Conservation (phyloP, 139 green algal species). For the Chlorella sp. region DNA sequence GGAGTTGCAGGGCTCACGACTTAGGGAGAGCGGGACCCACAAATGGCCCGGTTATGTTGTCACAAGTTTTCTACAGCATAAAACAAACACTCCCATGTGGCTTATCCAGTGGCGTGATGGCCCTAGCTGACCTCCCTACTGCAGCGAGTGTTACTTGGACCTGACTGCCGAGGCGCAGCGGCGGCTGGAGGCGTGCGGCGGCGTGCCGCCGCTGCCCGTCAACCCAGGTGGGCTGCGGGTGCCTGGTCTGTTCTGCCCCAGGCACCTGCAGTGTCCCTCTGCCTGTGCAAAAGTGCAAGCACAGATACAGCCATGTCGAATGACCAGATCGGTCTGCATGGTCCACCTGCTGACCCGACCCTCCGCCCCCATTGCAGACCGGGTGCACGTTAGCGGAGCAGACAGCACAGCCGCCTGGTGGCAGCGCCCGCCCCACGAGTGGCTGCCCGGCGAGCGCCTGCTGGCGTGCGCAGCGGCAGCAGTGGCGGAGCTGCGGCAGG, state of each 20-base stretch:
- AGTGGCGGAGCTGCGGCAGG: constrained; percentile 62
- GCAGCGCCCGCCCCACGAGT: constrained; percentile 49
- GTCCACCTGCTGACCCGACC: not conserved
- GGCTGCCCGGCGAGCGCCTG: constrained; percentile 61
- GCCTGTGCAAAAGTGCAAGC: no score
- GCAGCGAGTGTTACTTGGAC: constrained; percentile 78
- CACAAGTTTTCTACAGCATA: no score
- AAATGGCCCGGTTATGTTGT: no score
- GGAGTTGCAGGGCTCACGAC: no score
- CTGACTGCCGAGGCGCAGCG: constrained; percentile 63
- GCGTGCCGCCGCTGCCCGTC: constrained; percentile 36
- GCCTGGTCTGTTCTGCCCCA: not conserved
- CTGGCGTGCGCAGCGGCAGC: constrained; percentile 67
- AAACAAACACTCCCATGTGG: no score
- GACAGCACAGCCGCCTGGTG: constrained; percentile 56
- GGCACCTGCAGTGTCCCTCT: not conserved
- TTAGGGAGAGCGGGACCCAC: no score
- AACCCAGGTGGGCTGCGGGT: not conserved
- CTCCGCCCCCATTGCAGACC: constrained; percentile 28
- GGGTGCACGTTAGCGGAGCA: constrained; percentile 55
- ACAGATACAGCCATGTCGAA: no score
- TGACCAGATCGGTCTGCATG: no score
- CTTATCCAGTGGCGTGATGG: no score
- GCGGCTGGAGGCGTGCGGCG: constrained; percentile 41
- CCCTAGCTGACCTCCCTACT: no score